Evolutionary conservation across 345 rosid genomes (phyloP).

Genomic region (Anacardium occidentale): DNA sequence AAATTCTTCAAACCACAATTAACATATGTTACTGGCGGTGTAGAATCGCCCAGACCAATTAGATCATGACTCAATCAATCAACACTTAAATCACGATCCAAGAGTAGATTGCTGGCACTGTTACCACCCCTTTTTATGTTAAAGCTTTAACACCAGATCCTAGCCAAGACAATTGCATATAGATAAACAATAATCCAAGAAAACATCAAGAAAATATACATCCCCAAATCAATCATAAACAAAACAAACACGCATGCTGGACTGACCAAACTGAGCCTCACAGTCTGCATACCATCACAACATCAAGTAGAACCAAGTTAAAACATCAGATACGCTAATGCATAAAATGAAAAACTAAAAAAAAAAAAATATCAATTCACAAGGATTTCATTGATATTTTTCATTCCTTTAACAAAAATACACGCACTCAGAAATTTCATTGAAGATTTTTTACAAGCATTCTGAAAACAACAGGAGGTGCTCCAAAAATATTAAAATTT

Average conservation of each 20-base stretch:
- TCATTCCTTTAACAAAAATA: not conserved
- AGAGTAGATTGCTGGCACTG: too few relatives aligned
- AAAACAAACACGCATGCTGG: too few relatives aligned
- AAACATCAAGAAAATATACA: not conserved
- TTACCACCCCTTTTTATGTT: too few relatives aligned
- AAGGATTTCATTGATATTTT: not conserved
- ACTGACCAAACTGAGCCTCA: not conserved
- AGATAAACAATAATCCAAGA: not conserved
- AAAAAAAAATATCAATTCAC: not conserved
- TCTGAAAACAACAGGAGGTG: not conserved
- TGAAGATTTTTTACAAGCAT: slow-evolving; percentile 13
- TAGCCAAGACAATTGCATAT: not conserved
- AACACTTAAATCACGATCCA: too few relatives aligned
- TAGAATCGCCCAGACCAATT: too few relatives aligned
- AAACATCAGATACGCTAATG: not conserved
- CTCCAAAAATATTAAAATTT: too few relatives aligned
- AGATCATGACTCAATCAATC: too few relatives aligned
- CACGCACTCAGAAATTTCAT: not conserved
- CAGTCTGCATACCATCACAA: not conserved
- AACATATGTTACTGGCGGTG: too few relatives aligned
- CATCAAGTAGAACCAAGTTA: not conserved
- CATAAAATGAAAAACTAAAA: not conserved
- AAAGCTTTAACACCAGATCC: too few relatives aligned
- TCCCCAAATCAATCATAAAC: not conserved
- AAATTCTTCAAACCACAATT: not conserved